phyloP scores from a whole-genome alignment of 352 stramenopile species.

The Pythium volutum region DNA sequence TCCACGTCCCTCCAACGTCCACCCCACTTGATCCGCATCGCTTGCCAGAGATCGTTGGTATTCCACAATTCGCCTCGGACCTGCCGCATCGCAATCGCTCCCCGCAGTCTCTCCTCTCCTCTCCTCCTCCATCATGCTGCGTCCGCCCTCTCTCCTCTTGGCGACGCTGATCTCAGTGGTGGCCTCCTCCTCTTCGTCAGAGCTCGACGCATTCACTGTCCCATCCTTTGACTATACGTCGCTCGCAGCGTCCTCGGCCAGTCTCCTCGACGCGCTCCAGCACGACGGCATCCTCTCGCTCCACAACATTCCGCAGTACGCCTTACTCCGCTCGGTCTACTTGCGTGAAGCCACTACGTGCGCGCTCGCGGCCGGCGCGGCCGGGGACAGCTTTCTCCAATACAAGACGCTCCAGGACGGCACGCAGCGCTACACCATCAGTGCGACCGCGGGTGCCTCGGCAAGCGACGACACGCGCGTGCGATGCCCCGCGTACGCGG shows the following conservation, averaged over 20 bases:
- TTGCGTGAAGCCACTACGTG: conserved; percentile 45
- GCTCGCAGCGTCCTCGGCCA: conserved; percentile 31
- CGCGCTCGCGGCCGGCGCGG: conserved; percentile 31
- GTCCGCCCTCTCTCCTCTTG: not conserved
- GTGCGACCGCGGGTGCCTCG: conserved; percentile 40
- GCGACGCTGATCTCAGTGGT: not conserved
- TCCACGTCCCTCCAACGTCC: not conserved
- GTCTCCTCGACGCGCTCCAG: conserved; percentile 52
- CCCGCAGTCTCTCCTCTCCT: too few relatives aligned
- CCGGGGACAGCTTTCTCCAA: conserved; percentile 39
- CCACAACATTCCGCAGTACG: conserved; percentile 56
- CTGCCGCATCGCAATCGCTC: not conserved
- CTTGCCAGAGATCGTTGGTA: too few relatives aligned
- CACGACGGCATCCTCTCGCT: conserved; percentile 67
- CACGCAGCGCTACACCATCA: conserved; percentile 72
- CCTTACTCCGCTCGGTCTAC: conserved; percentile 39
- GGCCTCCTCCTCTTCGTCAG: not conserved
- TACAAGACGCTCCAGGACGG: conserved; percentile 60
- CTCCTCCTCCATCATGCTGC: conserved; percentile 3
- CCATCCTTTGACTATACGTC: conserved; percentile 55
- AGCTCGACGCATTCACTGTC: conserved; percentile 42
- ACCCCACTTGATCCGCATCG: not conserved
- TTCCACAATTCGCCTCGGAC: conserved; percentile 12
- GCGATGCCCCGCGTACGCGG: conserved; percentile 44
- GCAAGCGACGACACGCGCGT: conserved; percentile 16